Base-by-base conservation (phyloP, 1,284 basidiomycete genomes). In the Sanghuangporus baumii region DNA sequence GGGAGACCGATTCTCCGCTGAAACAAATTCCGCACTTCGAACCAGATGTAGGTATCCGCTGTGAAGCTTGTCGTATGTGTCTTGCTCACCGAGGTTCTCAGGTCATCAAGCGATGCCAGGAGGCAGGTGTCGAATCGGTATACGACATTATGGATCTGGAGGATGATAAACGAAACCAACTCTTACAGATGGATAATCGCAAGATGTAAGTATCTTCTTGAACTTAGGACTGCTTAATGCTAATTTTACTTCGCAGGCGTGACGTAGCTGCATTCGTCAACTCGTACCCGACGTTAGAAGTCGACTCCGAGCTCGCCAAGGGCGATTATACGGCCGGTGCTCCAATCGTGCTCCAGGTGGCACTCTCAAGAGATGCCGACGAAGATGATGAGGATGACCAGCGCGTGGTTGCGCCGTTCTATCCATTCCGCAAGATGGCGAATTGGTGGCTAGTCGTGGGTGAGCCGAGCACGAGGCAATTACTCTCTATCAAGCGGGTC, bases 391-490 rank as follows among this genome's bases (percentile, higher is more conserved):
- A 76, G 12, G 81, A 82, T 57, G 88, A 91, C 67, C 89, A 94
- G 73, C 81, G 80, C 6, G 96, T 96, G 18, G 83, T 97, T 26
- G 94, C 94, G 0, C 93, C 95, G 0, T 94, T 91, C 78, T 99
- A 93, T 79, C 96, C 96, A 0, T 78, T 78, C 61, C 88, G 88
- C 73, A 98, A 98, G 81, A 85, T 96, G 74, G 87, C 92, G 61
- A 94, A 95, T 71, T 99, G 96, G 95, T 99, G 96, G 96, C 80
- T 98, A 36, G 94, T 98, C 43, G 83, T 98, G 5, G 95, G 95
- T 36, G 93, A 97, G 67, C 85, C 76, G 62, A 81, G 74, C 71
- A 88, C 78, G 68, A 84, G 82, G 65, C 88, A 91, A 68, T 78
- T 99, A 48, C 86, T 96, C 37, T 91, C 93, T 57, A 98, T 99